Evolutionary conservation across 1,284 basidiomycete genomes (phyloP).

Genomic region (Exobasidium rhododendri): DNA sequence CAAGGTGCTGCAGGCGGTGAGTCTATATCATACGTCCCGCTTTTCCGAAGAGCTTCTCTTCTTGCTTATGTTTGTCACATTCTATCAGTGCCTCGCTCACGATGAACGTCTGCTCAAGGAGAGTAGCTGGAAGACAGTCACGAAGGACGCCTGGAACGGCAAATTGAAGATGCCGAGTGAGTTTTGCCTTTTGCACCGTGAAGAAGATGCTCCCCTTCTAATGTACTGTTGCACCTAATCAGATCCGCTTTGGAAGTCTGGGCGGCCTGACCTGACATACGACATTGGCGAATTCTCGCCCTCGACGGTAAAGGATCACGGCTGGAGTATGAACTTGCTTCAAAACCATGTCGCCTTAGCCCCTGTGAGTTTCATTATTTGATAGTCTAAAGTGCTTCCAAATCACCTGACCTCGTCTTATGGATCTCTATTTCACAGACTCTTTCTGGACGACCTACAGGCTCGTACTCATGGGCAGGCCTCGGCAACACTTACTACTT

Average conservation of each 20-base stretch:
- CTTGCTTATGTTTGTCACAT: neutral
- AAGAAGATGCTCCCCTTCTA: neutral
- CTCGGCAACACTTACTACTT: conserved; percentile 11
- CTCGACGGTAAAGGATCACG: neutral
- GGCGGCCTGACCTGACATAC: neutral
- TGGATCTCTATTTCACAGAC: too few species aligned
- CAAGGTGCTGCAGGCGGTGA: conserved; percentile 8
- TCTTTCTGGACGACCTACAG: neutral
- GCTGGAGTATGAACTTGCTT: neutral
- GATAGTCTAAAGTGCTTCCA: too few species aligned
- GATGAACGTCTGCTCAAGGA: conserved; percentile 7
- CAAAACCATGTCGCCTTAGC: conserved; percentile 3
- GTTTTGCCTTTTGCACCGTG: neutral
- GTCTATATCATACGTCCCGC: neutral
- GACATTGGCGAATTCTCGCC: conserved; percentile 5
- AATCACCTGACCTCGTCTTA: too few species aligned
- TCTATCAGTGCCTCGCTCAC: neutral
- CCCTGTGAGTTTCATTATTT: neutral
- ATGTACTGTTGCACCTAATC: neutral
- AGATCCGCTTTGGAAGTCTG: conserved; percentile 1
- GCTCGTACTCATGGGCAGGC: conserved; percentile 8
- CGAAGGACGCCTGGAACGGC: neutral
- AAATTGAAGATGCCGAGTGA: conserved; percentile 4
- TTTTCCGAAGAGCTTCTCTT: too few species aligned
- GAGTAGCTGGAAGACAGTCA: neutral